Conservation (phyloP, 345 rosid genomes). For the Pistacia vera region DNA sequence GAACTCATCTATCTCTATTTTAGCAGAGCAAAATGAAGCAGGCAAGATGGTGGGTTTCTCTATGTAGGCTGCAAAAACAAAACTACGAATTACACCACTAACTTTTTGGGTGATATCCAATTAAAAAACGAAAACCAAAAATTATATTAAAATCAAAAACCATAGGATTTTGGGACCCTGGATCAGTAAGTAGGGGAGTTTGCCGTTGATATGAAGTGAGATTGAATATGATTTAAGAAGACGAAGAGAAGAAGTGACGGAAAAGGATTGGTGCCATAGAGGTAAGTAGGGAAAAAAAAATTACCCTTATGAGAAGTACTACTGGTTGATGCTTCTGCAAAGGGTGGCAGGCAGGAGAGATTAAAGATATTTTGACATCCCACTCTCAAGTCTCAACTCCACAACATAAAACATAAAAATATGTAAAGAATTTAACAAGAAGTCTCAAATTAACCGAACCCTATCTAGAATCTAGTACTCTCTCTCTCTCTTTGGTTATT, state of each 20-base stretch:
- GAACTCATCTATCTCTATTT: conserved; percentile 22
- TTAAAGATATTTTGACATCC: conserved; percentile 24
- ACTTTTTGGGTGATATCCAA: conserved; percentile 6
- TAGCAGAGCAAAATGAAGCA: conserved; percentile 14
- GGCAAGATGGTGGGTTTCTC: conserved; percentile 16
- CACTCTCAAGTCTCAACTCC: conserved; percentile 15
- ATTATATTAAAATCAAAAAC: not conserved
- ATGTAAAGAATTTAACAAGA: not conserved
- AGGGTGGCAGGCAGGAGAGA: conserved; percentile 32
- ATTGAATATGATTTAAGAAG: not conserved
- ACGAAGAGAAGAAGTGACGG: not conserved
- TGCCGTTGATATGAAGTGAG: not conserved
- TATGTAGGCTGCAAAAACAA: conserved; percentile 7
- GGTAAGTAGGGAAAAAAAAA: not conserved
- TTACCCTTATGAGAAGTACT: conserved; percentile 9
- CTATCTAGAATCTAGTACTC: conserved; percentile 4
- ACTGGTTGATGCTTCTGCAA: conserved; percentile 37
- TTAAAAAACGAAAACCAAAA: not conserved
- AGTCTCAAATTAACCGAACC: not conserved
- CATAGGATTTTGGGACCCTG: not conserved
- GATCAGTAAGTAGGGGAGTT: not conserved
- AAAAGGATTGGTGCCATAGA: conserved; percentile 4
- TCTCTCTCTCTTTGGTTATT: not conserved
- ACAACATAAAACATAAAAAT: conserved; percentile 20
- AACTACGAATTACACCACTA: conserved; percentile 1